Percentiles rank a stretch among this genome's conserved stretches.
phyloP scores from a whole-genome alignment of 495 filamentous ascomycete genomes.

The Neurospora sp. region DNA sequence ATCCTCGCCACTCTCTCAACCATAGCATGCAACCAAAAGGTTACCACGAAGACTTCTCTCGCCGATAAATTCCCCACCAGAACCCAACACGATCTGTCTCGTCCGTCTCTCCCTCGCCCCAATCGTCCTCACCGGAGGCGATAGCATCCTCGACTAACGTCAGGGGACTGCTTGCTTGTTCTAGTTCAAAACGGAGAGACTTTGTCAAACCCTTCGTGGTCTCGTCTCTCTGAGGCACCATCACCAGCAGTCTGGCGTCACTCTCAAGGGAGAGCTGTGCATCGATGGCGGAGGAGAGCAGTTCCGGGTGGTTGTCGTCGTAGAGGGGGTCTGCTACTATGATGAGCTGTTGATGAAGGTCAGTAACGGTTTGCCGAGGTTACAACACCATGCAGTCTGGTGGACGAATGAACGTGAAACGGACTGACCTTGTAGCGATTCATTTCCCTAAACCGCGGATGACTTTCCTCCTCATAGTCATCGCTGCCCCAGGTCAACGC shows the following conservation, averaged over 20 bases:
- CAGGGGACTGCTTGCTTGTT: conserved; percentile 13
- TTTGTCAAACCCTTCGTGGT: conserved; percentile 25
- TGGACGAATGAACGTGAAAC: background rate
- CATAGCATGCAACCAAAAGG: background rate
- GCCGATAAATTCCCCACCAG: conserved; percentile 37
- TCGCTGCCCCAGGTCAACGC: conserved; percentile 29
- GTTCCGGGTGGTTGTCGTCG: conserved; percentile 36
- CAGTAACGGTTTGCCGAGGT: background rate
- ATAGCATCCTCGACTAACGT: conserved; percentile 21
- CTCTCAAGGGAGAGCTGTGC: conserved; percentile 24
- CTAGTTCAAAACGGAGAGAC: conserved; percentile 19
- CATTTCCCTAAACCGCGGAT: conserved; percentile 20
- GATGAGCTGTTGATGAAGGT: conserved; percentile 20
- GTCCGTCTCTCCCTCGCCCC: conserved; percentile 31
- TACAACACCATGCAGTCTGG: background rate
- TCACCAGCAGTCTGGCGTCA: conserved; percentile 30
- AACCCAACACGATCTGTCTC: conserved; percentile 27
- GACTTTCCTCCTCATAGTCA: conserved; percentile 19
- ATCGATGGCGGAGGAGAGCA: conserved; percentile 32
- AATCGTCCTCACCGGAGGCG: conserved; percentile 35
- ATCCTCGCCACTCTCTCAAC: background rate
- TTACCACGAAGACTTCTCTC: background rate
- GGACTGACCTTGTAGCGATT: conserved; percentile 30
- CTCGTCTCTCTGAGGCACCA: conserved; percentile 36
- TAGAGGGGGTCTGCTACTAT: conserved; percentile 38